These are phyloP conservation scores for Friedmanniomyces simplex DNA, from an alignment of 495 filamentous ascomycete genomes.

Conservation along the genomic window DNA sequence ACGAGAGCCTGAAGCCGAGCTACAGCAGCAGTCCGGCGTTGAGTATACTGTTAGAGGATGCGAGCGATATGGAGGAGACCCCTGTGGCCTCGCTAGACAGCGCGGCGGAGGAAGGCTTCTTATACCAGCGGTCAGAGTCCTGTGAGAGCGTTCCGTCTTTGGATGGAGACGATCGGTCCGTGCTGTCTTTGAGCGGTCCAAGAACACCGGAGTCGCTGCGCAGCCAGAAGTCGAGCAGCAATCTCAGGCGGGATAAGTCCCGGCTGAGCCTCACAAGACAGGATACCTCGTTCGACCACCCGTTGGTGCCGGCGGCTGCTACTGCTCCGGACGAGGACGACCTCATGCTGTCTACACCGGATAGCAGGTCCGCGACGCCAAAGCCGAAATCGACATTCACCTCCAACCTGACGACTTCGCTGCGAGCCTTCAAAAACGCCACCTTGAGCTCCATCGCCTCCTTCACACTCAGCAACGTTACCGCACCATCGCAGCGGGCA, in stretches of 20 bases:
- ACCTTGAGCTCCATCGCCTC: slow-evolving; percentile 66
- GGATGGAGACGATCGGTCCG: slow-evolving; percentile 23
- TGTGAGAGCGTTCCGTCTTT: slow-evolving; percentile 32
- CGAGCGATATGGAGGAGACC: slow-evolving; percentile 23
- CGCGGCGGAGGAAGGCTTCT: slow-evolving; percentile 19
- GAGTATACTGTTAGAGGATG: slow-evolving; percentile 30
- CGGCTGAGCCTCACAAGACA: slow-evolving; percentile 22
- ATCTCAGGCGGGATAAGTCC: slow-evolving; percentile 16
- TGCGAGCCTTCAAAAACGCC: slow-evolving; percentile 75
- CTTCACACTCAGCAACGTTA: slow-evolving; percentile 36
- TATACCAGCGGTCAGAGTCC: slow-evolving; percentile 26
- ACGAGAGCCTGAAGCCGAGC: slow-evolving; percentile 16
- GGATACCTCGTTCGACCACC: slow-evolving; percentile 29
- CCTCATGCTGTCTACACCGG: slow-evolving; percentile 24
- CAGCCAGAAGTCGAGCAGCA: slow-evolving; percentile 8
- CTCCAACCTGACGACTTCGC: slow-evolving; percentile 87
- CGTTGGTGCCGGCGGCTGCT: slow-evolving; percentile 18
- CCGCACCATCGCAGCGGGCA: background rate
- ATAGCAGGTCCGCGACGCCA: slow-evolving; percentile 4
- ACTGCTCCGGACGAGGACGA: slow-evolving; percentile 21
- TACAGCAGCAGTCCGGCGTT: slow-evolving; percentile 27
- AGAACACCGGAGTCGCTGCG: slow-evolving; percentile 21
- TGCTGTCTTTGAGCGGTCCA: slow-evolving; percentile 21
- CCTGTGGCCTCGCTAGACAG: slow-evolving; percentile 11
- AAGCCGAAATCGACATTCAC: slow-evolving; percentile 52